Evolutionary conservation across 495 filamentous ascomycete genomes (phyloP), one percentile per base, ranked within the genome.

Genomic region (Neurospora sp.): DNA sequence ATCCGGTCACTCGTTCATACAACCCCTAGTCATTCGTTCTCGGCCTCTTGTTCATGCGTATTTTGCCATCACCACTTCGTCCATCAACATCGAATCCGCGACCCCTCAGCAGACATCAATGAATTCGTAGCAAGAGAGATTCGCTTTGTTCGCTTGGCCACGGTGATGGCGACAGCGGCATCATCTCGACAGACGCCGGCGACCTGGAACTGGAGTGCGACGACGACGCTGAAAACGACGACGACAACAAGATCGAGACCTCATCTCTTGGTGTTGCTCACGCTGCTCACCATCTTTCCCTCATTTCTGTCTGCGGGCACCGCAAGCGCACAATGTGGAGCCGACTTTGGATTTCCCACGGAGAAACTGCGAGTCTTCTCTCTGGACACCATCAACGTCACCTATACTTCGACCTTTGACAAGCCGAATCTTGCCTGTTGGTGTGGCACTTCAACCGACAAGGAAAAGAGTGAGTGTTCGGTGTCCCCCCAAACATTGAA

Each of bases 371-470:
- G 72, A 60, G 42, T 38, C 16, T 72, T 79, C 70, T 71, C 69
- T 71, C 62, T 72, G 38, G 78, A 82, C 69, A 75, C 76, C 70
- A 49, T 80, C 75, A 76, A 75, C 76, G 72, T 79, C 75, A 78
- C 76, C 5, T 80, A 79, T 69, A 69, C 27, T 39, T 80, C 80
- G 18, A 69, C 20, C 44, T 72, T 78, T 46, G n/a, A 75, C 20
- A 73, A 76, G 41, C 79, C 79, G 4, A 71, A 69, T 2, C 75
- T 80, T 12, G 74, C 74, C 37, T 78, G 75, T 31, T 77, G 73
- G 76, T 82, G 80, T 72, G 78, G 77, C 40, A 66, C 37, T 69
- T 41, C 35, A 18, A 49, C 46, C 41, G 23, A 62, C 54, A 38
- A 42, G 42, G 35, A 69, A 39, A 40, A 72, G 35, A 72, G 70